phyloP scores from a whole-genome alignment of 768 basidiomycete species.

The Guyanaporus albipodus region DNA sequence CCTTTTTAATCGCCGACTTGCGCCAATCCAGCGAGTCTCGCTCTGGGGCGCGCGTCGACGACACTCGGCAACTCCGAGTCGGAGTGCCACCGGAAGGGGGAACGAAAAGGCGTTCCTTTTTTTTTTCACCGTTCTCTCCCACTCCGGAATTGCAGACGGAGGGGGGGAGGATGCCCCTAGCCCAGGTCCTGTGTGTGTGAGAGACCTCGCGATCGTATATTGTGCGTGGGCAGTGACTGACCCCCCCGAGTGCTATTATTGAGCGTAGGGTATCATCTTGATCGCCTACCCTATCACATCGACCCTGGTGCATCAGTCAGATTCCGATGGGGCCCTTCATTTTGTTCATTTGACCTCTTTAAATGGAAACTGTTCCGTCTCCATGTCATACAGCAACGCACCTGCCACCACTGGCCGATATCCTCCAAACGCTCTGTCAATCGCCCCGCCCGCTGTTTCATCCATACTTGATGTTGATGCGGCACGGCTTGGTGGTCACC shows the following conservation, averaged over 20 bases:
- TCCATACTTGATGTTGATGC: too few species aligned
- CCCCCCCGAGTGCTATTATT: conserved; percentile 19
- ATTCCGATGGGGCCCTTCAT: conserved; percentile 30
- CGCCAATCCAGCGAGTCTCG: conserved; percentile 20
- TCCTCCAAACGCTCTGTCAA: too few species aligned
- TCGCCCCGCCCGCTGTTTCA: too few species aligned
- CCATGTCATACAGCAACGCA: conserved; percentile 19
- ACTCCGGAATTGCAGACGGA: conserved; percentile 14
- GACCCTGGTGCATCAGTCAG: conserved; percentile 33
- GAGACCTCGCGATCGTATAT: conserved; percentile 19
- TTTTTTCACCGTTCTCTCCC: too few species aligned
- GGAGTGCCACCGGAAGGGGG: too few species aligned
- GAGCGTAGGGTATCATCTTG: conserved; percentile 28
- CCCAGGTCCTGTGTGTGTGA: conserved; percentile 17
- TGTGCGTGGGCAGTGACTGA: conserved; percentile 10
- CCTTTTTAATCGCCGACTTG: conserved; percentile 32
- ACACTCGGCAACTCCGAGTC: background rate
- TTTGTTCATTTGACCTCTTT: conserved; percentile 13
- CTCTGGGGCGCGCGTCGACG: background rate
- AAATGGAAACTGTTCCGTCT: conserved; percentile 24
- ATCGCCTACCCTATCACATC: conserved; percentile 37
- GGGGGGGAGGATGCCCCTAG: conserved; percentile 20
- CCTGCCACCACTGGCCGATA: conserved; percentile 21
- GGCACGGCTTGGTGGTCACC: too few species aligned
- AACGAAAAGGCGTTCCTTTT: too few species aligned